Conservation (phyloP, 768 basidiomycete genomes). For the Filobasidium floriforme region DNA sequence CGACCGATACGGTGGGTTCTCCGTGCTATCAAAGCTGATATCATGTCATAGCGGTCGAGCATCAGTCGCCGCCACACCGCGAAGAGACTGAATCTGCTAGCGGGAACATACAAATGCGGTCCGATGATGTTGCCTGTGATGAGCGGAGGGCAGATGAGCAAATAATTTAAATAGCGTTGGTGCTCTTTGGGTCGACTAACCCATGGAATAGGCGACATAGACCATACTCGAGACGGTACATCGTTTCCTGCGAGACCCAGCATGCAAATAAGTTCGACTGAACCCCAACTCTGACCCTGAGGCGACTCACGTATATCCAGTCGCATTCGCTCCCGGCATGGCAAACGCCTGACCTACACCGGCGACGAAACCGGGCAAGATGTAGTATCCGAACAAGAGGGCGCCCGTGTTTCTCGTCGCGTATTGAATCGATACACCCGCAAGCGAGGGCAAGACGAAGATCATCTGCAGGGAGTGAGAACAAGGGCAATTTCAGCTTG, state of each 20-base stretch:
- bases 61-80: not conserved
- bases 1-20: constrained; percentile 26
- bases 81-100: no score
- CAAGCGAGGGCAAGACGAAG: constrained; percentile 27
- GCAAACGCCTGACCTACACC: constrained; percentile 30
- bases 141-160: no score
- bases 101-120: constrained; percentile 17
- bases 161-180: no score
- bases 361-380: constrained; percentile 30
- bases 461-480: constrained; percentile 5
- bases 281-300: not conserved
- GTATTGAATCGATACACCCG: constrained; percentile 31
- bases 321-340: constrained; percentile 30
- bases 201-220: constrained; percentile 29
- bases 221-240: constrained; percentile 29
- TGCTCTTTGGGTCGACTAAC: no score
- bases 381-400: constrained; percentile 30
- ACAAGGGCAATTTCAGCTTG: no score
- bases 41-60: not conserved
- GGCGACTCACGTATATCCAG: constrained; percentile 27
- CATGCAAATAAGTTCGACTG: no score
- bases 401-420: constrained; percentile 25
- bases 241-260: constrained; percentile 20
- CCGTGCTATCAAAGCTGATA: constrained; percentile 25
- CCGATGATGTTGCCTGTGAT: constrained; percentile 34